Evolutionary conservation across 108 stramenopile species (phyloP).

Genomic region (Parietichytrium sp.): DNA sequence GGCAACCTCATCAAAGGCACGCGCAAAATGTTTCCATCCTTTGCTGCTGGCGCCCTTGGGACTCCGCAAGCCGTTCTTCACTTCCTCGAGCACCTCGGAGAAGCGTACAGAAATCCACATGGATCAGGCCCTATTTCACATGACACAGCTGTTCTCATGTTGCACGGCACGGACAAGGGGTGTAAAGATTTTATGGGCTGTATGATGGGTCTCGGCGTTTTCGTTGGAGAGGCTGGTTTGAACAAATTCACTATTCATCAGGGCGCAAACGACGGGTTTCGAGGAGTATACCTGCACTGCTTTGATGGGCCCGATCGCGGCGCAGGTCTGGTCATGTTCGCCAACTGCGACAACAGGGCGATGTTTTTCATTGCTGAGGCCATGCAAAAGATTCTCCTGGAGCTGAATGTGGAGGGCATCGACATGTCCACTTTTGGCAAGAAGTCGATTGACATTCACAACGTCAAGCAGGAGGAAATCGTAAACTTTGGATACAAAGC

Average conservation of each 20-base stretch:
- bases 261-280: slow-evolving; percentile 45
- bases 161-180: slow-evolving; percentile 29
- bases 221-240: slow-evolving; percentile 33
- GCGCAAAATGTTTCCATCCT: slow-evolving; percentile 34
- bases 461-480: slow-evolving; percentile 28
- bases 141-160: slow-evolving; percentile 32
- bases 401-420: neutral
- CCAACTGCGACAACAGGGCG: slow-evolving; percentile 45
- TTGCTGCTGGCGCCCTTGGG: slow-evolving; percentile 44
- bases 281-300: slow-evolving; percentile 42
- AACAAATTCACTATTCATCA: slow-evolving; percentile 42
- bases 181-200: slow-evolving; percentile 38
- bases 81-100: slow-evolving; percentile 2
- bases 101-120: neutral
- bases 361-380: slow-evolving; percentile 19
- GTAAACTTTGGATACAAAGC: slow-evolving; percentile 40
- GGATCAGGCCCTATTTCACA: neutral
- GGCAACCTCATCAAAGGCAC: neutral
- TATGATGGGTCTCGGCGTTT: slow-evolving; percentile 41
- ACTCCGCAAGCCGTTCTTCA: slow-evolving; percentile 12
- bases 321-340: neutral
- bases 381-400: neutral
- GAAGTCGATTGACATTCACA: neutral
- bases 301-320: slow-evolving; percentile 43
- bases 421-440: neutral